Evolutionary conservation across 108 stramenopile genomes (phyloP), one percentile per base, ranked within the genome.

Genomic region (Fistulifera solaris): DNA sequence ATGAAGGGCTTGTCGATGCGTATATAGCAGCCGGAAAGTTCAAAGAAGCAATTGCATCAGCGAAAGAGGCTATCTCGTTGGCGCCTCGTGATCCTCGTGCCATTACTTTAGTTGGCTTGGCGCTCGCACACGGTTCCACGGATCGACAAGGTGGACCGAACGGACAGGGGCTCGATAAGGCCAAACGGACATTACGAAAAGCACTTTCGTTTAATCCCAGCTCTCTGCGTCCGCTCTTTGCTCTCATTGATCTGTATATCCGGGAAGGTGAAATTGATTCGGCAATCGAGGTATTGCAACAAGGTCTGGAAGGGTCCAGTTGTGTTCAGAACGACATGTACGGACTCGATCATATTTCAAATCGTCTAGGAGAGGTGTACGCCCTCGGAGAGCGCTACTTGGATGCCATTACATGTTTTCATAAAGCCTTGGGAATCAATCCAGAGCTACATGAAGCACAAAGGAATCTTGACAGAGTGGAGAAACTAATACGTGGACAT

Each of bases 1-100:
- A 80, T 53, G 84, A 84, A 55, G 90, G 90, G 2, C 72, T 92
- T 23, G 90, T 88, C 0, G 86, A 83, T 58, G 71, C 75, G 1
- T 92, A 84, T 51, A 62, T 92, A 27, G 76, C 80, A 10, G 65
- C 76, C 1, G 72, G 72, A 8, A 75, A 78, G 54, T 78, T 75
- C 66, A 83, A 84, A 50, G 86, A 88, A 56, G 86, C 90, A 0
- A 73, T 87, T 41, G 80, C 81, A 47, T 77, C 78, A 0, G 89
- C 89, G 7, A 87, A 83, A 52, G 81, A 85, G 61, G 85, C 83
- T 22, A 83, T 87, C 27, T 75, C 81, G 10, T 47, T 66, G 1
- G 70, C 77, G 43, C 84, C 85, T 1, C 54, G 77, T n/a, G 85
- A 92, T 61, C 66, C 83, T n/a, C 58, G 83, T 43, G 83, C 89